phyloP scores from a whole-genome alignment of 306 rosid genomes.

The Gastrolobium bilobum region DNA sequence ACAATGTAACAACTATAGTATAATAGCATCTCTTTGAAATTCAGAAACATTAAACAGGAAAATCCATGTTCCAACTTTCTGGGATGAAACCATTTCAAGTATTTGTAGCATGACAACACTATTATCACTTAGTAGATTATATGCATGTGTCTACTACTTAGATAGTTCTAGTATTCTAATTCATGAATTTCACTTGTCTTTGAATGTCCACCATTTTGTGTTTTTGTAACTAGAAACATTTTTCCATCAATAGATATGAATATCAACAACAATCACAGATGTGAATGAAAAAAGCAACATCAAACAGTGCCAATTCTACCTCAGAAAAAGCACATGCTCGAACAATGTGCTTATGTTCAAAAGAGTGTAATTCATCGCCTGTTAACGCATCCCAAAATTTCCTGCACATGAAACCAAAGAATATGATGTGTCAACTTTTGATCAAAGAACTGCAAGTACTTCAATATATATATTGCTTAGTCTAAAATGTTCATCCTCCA shows the following conservation, averaged over 20 bases:
- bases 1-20: slow-evolving; percentile 4
- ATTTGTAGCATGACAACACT: not conserved
- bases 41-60: not conserved
- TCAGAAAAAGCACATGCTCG: slow-evolving; percentile 96
- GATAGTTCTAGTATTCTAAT: not conserved
- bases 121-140: not conserved
- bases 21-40: not conserved
- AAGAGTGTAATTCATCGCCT: slow-evolving; percentile 90
- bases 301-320: slow-evolving; percentile 55
- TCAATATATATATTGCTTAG: not conserved
- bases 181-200: not conserved
- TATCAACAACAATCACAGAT: slow-evolving; percentile 22
- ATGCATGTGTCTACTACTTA: not conserved
- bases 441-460: not conserved
- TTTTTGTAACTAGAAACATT: not conserved
- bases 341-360: slow-evolving; percentile 98
- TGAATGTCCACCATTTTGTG: not conserved
- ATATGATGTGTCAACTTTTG: slow-evolving; percentile 12
- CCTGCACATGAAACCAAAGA: slow-evolving; percentile 59
- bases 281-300: not conserved
- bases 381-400: slow-evolving; percentile 98
- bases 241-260: slow-evolving; percentile 27
- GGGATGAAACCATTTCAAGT: slow-evolving; percentile 4
- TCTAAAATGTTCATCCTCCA: not conserved
- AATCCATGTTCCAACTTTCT: not conserved